These are phyloP conservation scores for Phytophthora nicotianae DNA, from an alignment of 352 stramenopile species.

Conservation along the genomic window DNA sequence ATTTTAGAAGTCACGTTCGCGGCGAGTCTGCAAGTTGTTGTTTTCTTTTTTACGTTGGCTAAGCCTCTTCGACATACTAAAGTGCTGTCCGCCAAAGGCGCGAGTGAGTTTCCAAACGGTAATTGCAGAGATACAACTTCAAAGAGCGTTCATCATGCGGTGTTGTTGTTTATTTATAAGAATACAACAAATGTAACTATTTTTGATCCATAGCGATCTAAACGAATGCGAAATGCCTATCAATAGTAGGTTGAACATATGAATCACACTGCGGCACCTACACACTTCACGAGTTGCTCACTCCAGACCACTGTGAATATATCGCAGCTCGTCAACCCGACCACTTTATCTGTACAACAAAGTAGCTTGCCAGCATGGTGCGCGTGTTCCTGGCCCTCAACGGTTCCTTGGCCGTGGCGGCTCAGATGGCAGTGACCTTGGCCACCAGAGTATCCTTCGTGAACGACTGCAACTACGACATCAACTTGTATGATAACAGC, in stretches of 20 bases:
- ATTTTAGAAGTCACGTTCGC: no score
- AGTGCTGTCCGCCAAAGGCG: no score
- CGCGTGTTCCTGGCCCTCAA: constrained; percentile 35
- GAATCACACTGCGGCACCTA: no score
- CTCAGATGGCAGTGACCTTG: constrained; percentile 32
- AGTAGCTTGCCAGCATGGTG: constrained; percentile 24
- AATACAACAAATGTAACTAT: not conserved
- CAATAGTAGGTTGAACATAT: constrained; percentile 9
- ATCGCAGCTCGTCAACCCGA: constrained; percentile 10
- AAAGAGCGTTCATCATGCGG: no score
- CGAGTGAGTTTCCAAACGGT: no score
- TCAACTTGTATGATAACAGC: constrained; percentile 60
- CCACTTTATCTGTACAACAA: not conserved
- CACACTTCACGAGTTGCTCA: constrained; percentile 24
- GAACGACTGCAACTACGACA: constrained; percentile 52
- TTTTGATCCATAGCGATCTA: constrained; percentile 2
- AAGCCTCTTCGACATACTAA: no score
- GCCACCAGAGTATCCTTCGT: constrained; percentile 40
- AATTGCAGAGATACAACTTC: no score
- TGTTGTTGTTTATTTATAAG: constrained; percentile 10
- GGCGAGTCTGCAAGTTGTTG: no score
- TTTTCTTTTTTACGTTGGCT: no score
- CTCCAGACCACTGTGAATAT: constrained; percentile 33
- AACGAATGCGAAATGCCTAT: constrained; percentile 10
- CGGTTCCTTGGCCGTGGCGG: constrained; percentile 32